Evolutionary conservation across 495 filamentous ascomycete genomes (phyloP).

Genomic region (Xylaria cubensis): DNA sequence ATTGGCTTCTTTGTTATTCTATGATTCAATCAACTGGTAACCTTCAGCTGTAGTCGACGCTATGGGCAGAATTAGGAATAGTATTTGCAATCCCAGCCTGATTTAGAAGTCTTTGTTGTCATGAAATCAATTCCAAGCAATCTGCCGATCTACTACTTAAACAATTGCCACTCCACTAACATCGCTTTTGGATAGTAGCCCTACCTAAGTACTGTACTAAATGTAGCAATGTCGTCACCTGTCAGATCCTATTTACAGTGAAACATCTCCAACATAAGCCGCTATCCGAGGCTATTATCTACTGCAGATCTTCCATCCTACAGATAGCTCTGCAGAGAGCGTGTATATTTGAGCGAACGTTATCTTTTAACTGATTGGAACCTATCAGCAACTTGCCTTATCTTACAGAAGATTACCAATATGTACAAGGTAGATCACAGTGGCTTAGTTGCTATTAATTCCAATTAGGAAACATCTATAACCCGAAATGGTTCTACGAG

Average conservation of each 20-base stretch:
- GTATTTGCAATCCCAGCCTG: constrained; percentile 2
- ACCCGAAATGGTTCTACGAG: constrained; percentile 11
- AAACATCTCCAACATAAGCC: neutral
- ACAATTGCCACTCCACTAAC: neutral
- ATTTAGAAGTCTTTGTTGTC: neutral
- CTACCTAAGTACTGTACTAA: neutral
- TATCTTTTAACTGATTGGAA: neutral
- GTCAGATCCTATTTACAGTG: neutral
- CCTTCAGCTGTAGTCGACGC: neutral
- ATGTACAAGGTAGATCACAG: neutral
- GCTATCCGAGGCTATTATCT: neutral
- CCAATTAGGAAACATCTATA: constrained; percentile 5
- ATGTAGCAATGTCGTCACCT: constrained; percentile 4
- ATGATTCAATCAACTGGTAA: constrained; percentile 8
- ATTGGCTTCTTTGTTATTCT: neutral
- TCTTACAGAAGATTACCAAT: neutral
- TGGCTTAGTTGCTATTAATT: constrained; percentile 6
- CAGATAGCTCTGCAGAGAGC: neutral
- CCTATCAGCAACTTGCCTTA: neutral
- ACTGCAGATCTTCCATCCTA: neutral
- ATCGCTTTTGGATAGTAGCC: neutral
- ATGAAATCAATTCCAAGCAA: neutral
- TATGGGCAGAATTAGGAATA: neutral
- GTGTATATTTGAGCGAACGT: neutral
- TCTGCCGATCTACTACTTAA: neutral